These are phyloP conservation scores for Lasiosphaeria miniovina DNA, from an alignment of 495 filamentous ascomycete genomes.

Conservation along the genomic window DNA sequence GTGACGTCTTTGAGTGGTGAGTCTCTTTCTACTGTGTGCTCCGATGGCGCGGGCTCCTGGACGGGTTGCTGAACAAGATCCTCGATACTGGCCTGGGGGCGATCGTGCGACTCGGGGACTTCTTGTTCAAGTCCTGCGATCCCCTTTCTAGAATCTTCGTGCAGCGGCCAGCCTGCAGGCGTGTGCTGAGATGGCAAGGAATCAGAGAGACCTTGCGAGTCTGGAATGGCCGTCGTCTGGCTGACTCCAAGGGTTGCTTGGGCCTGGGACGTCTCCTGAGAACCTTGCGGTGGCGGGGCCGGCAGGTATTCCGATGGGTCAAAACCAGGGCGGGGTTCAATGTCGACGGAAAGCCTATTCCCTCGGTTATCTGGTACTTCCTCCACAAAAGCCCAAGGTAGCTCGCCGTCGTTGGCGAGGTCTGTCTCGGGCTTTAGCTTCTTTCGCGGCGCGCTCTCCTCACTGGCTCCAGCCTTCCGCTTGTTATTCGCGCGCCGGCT, in stretches of 20 bases:
- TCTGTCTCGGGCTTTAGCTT: conserved; percentile 3
- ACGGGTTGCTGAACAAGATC: too few relatives aligned
- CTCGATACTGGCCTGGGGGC: too few relatives aligned
- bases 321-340: conserved; percentile 13
- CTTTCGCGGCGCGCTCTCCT: not conserved
- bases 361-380: not conserved
- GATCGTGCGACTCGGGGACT: too few relatives aligned
- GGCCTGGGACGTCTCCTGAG: conserved; percentile 6
- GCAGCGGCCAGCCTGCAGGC: not conserved
- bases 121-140: too few relatives aligned
- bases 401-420: not conserved
- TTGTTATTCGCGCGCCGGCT: not conserved
- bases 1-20: too few relatives aligned
- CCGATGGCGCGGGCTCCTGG: too few relatives aligned
- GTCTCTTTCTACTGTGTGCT: too few relatives aligned
- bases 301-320: conserved; percentile 18
- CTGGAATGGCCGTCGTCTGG: conserved; percentile 27
- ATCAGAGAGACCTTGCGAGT: conserved; percentile 28
- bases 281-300: conserved; percentile 13
- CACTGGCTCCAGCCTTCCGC: not conserved
- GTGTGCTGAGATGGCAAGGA: conserved; percentile 14
- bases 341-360: conserved; percentile 15
- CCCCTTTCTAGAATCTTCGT: not conserved
- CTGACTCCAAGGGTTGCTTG: conserved; percentile 5
- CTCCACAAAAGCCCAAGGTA: conserved; percentile 5